Conservation (phyloP, 768 basidiomycete species). For the Mycena filopes region DNA sequence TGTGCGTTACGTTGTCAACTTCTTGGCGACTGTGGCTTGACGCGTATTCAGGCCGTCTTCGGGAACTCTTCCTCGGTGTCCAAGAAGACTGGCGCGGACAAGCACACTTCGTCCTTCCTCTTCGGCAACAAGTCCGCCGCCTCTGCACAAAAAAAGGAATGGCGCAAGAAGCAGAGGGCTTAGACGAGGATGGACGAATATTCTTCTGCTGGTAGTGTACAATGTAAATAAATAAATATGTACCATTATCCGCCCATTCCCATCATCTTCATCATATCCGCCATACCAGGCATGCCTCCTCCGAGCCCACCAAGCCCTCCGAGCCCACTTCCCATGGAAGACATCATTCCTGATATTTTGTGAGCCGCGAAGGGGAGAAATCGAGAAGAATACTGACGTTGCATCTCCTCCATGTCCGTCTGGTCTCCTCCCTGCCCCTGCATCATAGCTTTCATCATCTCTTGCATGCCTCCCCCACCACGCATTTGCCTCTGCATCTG, state of each 20-base stretch:
- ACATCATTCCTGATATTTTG: slow-evolving; percentile 78
- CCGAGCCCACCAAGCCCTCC: slow-evolving; percentile 67
- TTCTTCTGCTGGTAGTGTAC: slow-evolving; percentile 28
- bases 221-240: slow-evolving; percentile 14
- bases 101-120: slow-evolving; percentile 81
- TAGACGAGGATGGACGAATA: slow-evolving; percentile 18
- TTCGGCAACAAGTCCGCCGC: slow-evolving; percentile 81
- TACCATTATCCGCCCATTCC: slow-evolving; percentile 67
- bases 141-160: slow-evolving; percentile 67
- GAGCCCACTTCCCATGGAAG: slow-evolving; percentile 77
- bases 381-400: slow-evolving; percentile 61
- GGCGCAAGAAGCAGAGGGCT: slow-evolving; percentile 55
- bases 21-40: background rate
- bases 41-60: slow-evolving; percentile 63
- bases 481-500: slow-evolving; percentile 89
- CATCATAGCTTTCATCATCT: slow-evolving; percentile 99
- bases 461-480: slow-evolving; percentile 90
- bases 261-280: slow-evolving; percentile 91
- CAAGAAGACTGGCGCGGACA: slow-evolving; percentile 83
- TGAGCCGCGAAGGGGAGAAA: slow-evolving; percentile 25
- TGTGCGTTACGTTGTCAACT: slow-evolving; percentile 53
- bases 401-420: slow-evolving; percentile 95
- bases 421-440: slow-evolving; percentile 92
- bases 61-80: slow-evolving; percentile 65
- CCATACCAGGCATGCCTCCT: slow-evolving; percentile 73